Evolutionary conservation across 495 filamentous ascomycete genomes (phyloP), one percentile per base, ranked within the genome.

Genomic region (Cercophora newfieldiana): DNA sequence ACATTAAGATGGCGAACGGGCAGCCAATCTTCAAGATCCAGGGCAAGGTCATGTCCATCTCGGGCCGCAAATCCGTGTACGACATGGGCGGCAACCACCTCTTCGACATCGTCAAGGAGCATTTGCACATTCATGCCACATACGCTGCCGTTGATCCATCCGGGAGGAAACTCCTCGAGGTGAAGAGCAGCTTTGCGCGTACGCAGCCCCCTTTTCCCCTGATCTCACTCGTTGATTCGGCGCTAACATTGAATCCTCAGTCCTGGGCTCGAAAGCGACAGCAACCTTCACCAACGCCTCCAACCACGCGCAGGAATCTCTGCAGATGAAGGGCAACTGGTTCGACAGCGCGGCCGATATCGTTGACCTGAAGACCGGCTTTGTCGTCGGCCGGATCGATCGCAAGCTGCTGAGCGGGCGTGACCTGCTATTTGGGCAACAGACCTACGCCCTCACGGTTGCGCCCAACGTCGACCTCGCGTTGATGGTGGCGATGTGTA

Each of bases 401-500:
- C 82, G 87, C 51, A 84, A 85, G 65, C 71, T 83, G 29, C 77
- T 86, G 56, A 87, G 81, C 63, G 79, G 78, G 19, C 71, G 85
- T 8, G 80, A 89, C 63, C 65, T 87, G 21, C 51, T 87, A 5
- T 81, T 80, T 47, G 86, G 80, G 1, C 81, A 87, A 71, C 85
- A 89, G 73, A 88, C 84, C 8, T 90, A 90, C 61, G 80, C 75
- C 1, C 78, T 89, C 18, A 76, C 78, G 8, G 78, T 88, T n/a
- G 88, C 88, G 5, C 84, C 86, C 1, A 81, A 82, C 6, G 85
- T 86, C 2, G 87, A 90, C 62, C 77, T 86, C 68, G 81, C 85
- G 3, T 66, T 90, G 28, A 80, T 90, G 47, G 84, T 79, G 1
- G 86, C 86, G 2, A 79, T 89, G 72, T 87, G 83, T 67, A 85